Base-by-base conservation (phyloP, 495 filamentous ascomycete species). In the Aspergillus sparsus region DNA sequence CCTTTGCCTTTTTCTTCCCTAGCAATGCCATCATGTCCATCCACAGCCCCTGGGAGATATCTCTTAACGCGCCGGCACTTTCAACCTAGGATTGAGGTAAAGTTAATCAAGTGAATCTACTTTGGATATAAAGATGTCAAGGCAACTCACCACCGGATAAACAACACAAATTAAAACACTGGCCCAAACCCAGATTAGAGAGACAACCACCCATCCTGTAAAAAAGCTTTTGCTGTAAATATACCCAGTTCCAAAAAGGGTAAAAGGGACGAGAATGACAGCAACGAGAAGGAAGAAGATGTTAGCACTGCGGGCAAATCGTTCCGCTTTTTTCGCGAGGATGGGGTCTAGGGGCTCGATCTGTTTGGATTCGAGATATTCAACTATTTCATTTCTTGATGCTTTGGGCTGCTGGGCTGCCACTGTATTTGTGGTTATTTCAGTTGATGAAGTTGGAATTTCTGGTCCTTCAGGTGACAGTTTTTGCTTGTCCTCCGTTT, bases 111-210 rank as follows among this genome's bases (percentile, higher is more conserved):
- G 15, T 47, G 12, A 18, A 46, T 46, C 9, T 21, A 16, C 44
- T 27, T 27, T 27, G 21, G 21, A 27, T 27, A 27, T 18, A 47
- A 21, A n/a, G 7, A n/a, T 46, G 42, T 3, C 6, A 15, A 15
- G 39, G 9, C 11, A 57, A 66, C 68, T 66, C 61, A 71, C 63
- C 49, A 80, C 60, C 4, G 77, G 77, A 58, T 70, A 77, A 6
- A 78, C 63, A 11, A 75, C 73, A 64, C 76, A 80, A 54, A 78
- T 75, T 2, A 68, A 42, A 62, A 78, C 70, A 45, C 65, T 70
- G n/a, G 53, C 57, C 70, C 70, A 79, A 10, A 78, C 68, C 77
- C 76, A 81, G 1, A 81, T 72, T 15, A 81, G 74, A 6, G 71
- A 73, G 5, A 80, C 69, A 2, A 77, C 76, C 1, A 76, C 67